A percentile compares a stretch with the other conserved stretches of the same genome.
Evolutionary conservation across 192 early-diverging fungal genomes (phyloP).

Genomic region (Thamnidium elegans): DNA sequence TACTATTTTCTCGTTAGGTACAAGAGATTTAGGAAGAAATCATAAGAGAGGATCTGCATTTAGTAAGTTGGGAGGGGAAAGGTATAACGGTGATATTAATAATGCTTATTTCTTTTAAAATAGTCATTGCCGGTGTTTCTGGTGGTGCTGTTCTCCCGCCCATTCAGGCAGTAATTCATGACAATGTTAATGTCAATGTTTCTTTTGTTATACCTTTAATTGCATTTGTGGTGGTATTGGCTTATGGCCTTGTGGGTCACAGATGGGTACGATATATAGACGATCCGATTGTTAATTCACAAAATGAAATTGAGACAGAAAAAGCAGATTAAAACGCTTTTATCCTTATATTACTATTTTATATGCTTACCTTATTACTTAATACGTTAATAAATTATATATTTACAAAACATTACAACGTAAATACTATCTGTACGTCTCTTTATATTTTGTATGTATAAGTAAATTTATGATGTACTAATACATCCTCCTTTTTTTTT

Average conservation of each 20-base stretch:
- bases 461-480: too few relatives aligned
- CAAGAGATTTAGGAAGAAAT: slow-evolving; percentile 29
- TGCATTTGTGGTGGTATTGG: slow-evolving; percentile 20
- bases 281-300: not conserved
- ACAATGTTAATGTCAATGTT: slow-evolving; percentile 13
- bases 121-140: slow-evolving; percentile 33
- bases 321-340: too few relatives aligned
- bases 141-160: slow-evolving; percentile 32
- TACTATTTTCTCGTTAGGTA: slow-evolving; percentile 32
- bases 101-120: not conserved
- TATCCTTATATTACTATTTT: too few relatives aligned
- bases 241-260: slow-evolving; percentile 22
- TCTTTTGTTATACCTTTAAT: slow-evolving; percentile 24
- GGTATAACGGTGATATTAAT: not conserved
- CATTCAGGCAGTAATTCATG: slow-evolving; percentile 26
- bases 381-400: too few relatives aligned
- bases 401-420: too few relatives aligned
- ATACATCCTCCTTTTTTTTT: too few relatives aligned
- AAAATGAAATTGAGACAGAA: too few relatives aligned
- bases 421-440: too few relatives aligned
- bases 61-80: slow-evolving; percentile 11
- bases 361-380: too few relatives aligned
- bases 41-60: slow-evolving; percentile 27
- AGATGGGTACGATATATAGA: slow-evolving; percentile 21
- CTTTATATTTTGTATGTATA: too few relatives aligned